Evolutionary conservation across 768 basidiomycete genomes (phyloP).

Genomic region (Hirschioporus abietinus): DNA sequence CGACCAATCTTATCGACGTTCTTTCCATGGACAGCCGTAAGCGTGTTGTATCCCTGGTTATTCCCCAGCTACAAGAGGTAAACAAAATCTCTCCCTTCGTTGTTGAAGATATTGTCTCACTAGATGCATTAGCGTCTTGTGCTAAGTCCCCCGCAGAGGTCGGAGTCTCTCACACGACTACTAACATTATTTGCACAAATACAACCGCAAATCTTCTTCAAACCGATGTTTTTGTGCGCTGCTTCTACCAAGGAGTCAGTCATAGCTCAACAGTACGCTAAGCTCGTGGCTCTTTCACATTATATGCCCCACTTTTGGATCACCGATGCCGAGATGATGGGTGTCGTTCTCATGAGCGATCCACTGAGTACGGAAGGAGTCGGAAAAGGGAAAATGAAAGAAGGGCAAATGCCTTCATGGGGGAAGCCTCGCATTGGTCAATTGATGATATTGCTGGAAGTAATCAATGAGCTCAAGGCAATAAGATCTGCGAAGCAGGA

Average conservation of each 20-base stretch:
- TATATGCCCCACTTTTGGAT: constrained; percentile 63
- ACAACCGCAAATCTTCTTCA: constrained; percentile 64
- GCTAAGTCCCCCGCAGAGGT: constrained; percentile 42
- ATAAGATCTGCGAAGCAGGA: constrained; percentile 38
- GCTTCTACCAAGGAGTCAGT: constrained; percentile 57
- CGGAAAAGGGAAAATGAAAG: constrained; percentile 15
- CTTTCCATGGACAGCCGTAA: constrained; percentile 29
- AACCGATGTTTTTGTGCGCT: constrained; percentile 65
- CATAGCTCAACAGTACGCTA: constrained; percentile 53
- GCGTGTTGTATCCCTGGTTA: constrained; percentile 12
- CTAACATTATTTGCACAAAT: constrained; percentile 44
- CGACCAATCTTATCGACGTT: constrained; percentile 2
- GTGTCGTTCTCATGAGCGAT: constrained; percentile 61
- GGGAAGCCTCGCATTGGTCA: constrained; percentile 57
- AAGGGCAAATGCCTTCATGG: constrained; percentile 28
- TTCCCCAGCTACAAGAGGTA: constrained; percentile 10
- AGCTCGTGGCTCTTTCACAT: constrained; percentile 44
- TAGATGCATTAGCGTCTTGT: constrained; percentile 42
- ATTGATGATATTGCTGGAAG: constrained; percentile 52
- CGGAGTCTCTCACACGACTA: constrained; percentile 46
- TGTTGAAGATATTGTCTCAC: not conserved
- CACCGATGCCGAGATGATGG: constrained; percentile 68
- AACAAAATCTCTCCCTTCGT: not conserved
- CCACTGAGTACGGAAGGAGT: constrained; percentile 21
- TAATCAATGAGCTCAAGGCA: constrained; percentile 47